Conservation (phyloP, 2,329 filamentous ascomycete species). For the Nannizziopsis barbatae region DNA sequence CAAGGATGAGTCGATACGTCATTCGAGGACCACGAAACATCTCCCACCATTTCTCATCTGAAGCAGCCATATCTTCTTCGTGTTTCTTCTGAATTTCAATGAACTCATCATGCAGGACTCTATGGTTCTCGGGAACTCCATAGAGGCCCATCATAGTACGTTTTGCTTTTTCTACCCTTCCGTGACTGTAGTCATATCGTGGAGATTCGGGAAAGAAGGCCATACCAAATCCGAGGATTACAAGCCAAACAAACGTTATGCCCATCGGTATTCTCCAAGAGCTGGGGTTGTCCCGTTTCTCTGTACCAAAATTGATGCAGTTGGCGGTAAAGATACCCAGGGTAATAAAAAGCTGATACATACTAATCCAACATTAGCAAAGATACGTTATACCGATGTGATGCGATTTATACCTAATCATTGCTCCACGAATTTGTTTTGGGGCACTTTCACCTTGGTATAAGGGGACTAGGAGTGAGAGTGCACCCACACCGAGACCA, state of each 20-base stretch:
- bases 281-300: slow-evolving; percentile 33
- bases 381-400: not conserved
- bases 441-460: slow-evolving; percentile 40
- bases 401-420: slow-evolving; percentile 26
- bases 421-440: slow-evolving; percentile 38
- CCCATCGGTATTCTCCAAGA: slow-evolving; percentile 45
- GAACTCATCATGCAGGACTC: slow-evolving; percentile 45
- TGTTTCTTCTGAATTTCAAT: slow-evolving; percentile 49
- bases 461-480: slow-evolving; percentile 39
- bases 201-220: slow-evolving; percentile 48
- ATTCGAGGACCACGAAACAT: slow-evolving; percentile 40
- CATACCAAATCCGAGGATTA: slow-evolving; percentile 45
- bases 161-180: slow-evolving; percentile 42
- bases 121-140: slow-evolving; percentile 46
- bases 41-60: slow-evolving; percentile 32
- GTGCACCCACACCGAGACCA: slow-evolving; percentile 39
- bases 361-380: slow-evolving; percentile 20
- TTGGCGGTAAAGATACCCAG: slow-evolving; percentile 41
- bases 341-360: slow-evolving; percentile 42
- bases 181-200: slow-evolving; percentile 47
- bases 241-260: slow-evolving; percentile 47
- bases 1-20: slow-evolving; percentile 37
- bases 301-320: slow-evolving; percentile 40
- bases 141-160: slow-evolving; percentile 46
- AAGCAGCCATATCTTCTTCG: slow-evolving; percentile 42